Base-by-base conservation (phyloP, 73 alveolate species). In the Urostyla sp. region DNA sequence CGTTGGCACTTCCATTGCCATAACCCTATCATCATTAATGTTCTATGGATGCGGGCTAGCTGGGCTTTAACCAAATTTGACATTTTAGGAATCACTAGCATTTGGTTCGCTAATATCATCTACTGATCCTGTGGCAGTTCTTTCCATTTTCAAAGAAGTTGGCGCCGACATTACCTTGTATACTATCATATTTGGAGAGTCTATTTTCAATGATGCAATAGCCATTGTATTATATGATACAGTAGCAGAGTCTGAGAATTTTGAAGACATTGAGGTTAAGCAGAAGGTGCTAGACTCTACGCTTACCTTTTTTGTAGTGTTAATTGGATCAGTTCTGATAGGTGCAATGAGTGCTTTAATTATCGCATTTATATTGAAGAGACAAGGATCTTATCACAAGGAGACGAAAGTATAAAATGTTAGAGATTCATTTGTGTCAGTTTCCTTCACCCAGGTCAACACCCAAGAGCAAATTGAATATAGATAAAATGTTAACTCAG, bases 61-160 rank as follows among this genome's bases (percentile, higher is more conserved):
- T 67, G 57, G 26, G 57, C 31, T 5, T 23, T 18, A 54, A 43
- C 67, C 87, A 74, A 66, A 73, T 23, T 63, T 84, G n/a, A 54
- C 90, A 6, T 72, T 91, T 23, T 54, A 78, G 27, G 96, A 88
- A 40, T 35, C 91, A 35, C 67, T 84, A 45, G 96, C 96, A 0
- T 94, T 94, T 44, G 97, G 98, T 16, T 23, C 95, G 6, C 60
- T 94, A 23, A 94, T 94, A 13, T 89, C 96, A 1, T 91, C 98
- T 0, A 94, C 98, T 44, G 98, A 94, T 67, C 97, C 98, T 8
- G 98, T 94, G 13, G 85, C 97, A 24, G 98, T 94, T 0, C 88
- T 94, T 0, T 82, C 96, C 5, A 72, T 94, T 30, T 87, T 94
- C 44, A 88, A 91, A 63, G 86, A 79, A 43, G 35, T 89, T 63